Percentiles rank a stretch among this genome's conserved stretches.
phyloP scores from a whole-genome alignment of 2,329 filamentous ascomycete species.

The Periconia sp. region DNA sequence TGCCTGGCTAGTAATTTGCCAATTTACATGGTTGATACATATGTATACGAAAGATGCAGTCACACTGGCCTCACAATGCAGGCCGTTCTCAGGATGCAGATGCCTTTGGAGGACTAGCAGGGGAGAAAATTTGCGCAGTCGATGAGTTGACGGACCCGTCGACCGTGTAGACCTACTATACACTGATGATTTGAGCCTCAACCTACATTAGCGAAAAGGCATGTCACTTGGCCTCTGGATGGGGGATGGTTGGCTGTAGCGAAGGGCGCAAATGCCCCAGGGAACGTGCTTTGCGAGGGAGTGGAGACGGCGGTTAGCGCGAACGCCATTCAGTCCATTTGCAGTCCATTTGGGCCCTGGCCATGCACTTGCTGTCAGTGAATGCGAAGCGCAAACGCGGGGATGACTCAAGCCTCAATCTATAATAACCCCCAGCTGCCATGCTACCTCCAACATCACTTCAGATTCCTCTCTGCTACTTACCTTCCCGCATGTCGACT shows the following conservation, averaged over 20 bases:
- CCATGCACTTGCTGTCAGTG: neutral
- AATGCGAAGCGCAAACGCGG: neutral
- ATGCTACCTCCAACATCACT: neutral
- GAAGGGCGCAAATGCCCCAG: neutral
- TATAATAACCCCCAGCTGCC: constrained; percentile 3
- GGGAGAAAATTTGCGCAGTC: neutral
- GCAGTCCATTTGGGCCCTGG: no score
- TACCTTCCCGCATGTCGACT: neutral
- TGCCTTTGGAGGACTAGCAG: neutral
- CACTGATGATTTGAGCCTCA: constrained; percentile 11
- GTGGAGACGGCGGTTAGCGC: neutral
- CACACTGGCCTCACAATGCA: neutral
- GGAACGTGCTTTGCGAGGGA: neutral
- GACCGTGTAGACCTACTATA: constrained; percentile 15
- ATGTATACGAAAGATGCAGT: neutral
- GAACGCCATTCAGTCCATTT: neutral
- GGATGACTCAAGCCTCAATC: constrained; percentile 4
- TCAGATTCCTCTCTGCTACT: neutral
- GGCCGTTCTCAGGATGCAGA: neutral
- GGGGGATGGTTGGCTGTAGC: neutral
- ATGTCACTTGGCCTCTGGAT: neutral
- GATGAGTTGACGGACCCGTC: neutral
- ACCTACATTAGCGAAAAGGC: constrained; percentile 8
- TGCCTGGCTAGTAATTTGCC: neutral
- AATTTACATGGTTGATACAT: no score